Evolutionary conservation across 208 protist genomes (phyloP), one percentile per base, ranked within the genome.

Genomic region (Strigomonas culicis): DNA sequence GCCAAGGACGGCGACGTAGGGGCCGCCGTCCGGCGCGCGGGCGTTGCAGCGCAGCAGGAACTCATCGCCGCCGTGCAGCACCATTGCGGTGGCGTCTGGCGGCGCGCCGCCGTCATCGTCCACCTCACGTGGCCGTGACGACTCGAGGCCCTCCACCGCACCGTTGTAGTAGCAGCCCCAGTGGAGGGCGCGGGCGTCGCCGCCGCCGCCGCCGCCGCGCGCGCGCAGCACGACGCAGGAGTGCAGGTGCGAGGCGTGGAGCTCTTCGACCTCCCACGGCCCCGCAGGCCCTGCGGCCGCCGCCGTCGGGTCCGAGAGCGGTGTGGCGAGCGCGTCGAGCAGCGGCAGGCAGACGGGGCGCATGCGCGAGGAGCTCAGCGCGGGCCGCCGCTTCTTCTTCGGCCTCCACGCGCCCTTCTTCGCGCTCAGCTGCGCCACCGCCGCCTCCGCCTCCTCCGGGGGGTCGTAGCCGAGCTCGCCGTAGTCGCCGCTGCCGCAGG

Each of bases 161-260:
- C 63, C 58, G 71, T 74, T 81, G 67, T 93, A 96, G 68, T 93
- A 96, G 63, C 90, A 96, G 17, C 90, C 90, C 81, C 85, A 96
- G 39, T 96, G 87, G 21, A 83, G 75, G 19, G 11, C 22, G 25
- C 32, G 0, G 24, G n/a, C 2, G 55, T 25, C 24, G 44, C 7
- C 22, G 24, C 19, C 63, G 22, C 11, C 10, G 25, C 24, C 44
- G 31, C 0, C 19, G 11, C n/a, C 24, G 27, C 3, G 32, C 30
- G 55, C 30, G 2, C 60, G 65, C 4, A 95, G 59, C 28, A 72
- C 63, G 19, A 89, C 79, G 41, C 75, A 60, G 31, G 86, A 89
- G 74, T 95, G 90, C 43, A 90, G 73, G 49, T 93, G 90, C 80
- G 79, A 82, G 21, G 90, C 90, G 55, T 75, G 66, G 55, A 95